Percentiles rank a stretch among this genome's conserved stretches.
Evolutionary conservation across 2,329 filamentous ascomycete species (phyloP).

Genomic region (Thermothelomyces thermophilus): DNA sequence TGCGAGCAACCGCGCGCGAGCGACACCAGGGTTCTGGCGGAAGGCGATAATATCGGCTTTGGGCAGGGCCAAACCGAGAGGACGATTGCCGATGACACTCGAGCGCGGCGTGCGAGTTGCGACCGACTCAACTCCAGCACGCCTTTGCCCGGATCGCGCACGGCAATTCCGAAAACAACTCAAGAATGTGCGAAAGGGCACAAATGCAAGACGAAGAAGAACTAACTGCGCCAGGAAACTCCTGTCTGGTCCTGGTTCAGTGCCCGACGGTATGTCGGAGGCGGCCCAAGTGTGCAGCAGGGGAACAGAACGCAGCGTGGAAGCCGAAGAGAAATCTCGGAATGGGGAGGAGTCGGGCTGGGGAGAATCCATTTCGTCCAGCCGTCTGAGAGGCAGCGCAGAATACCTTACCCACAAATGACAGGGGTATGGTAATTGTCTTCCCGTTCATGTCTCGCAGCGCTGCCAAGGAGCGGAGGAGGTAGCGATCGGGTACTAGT

Average conservation of each 20-base stretch:
- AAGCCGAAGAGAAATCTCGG: conserved; percentile 23
- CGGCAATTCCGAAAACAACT: not conserved
- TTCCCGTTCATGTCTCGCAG: conserved; percentile 22
- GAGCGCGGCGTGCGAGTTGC: not conserved
- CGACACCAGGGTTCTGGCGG: not conserved
- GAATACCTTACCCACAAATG: conserved; percentile 20
- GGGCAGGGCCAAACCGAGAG: not conserved
- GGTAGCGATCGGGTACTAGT: conserved; percentile 1
- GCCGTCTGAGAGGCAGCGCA: conserved; percentile 17
- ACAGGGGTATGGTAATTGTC: conserved; percentile 20
- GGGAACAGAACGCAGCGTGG: conserved; percentile 15
- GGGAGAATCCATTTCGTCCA: conserved; percentile 15
- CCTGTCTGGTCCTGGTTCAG: conserved; percentile 5
- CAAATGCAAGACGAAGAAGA: conserved; percentile 13
- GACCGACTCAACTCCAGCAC: not conserved
- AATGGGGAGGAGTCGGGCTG: conserved; percentile 22
- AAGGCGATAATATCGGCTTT: not conserved
- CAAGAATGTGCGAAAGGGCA: not conserved
- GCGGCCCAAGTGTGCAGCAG: conserved; percentile 13
- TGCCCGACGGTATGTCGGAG: not conserved
- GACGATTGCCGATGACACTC: not conserved
- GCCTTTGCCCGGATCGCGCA: not conserved
- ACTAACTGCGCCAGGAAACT: not conserved
- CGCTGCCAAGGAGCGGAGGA: conserved; percentile 12
- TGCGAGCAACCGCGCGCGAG: not conserved